Base-by-base conservation (phyloP, 2,329 filamentous ascomycete genomes). In the Pseudogymnoascus sp. region DNA sequence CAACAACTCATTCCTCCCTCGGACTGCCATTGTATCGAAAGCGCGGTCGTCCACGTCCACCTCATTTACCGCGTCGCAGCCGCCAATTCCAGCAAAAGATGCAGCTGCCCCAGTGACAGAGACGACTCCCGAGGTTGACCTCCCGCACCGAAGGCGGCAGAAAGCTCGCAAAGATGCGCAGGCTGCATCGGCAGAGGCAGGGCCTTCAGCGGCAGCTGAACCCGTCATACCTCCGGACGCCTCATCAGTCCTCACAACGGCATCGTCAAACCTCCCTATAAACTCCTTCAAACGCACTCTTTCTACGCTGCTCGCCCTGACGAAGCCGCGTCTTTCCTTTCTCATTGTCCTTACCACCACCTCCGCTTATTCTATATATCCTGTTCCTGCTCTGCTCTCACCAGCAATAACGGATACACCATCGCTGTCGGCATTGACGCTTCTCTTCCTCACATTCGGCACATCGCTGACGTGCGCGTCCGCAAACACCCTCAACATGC, bases 401-500 rank as follows among this genome's bases (percentile, higher is more conserved):
- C 85, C 89, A 8, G 81, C 85, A 15, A 71, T 75, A 58, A 89
- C 88, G 5, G 75, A 77, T 21, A 80, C 86, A 5, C 92, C 94
- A 1, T 94, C 91, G 15, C 83, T 97, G 48, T 95, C 90, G 65
- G 91, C 94, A 2, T 80, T 97, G 61, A 99, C 94, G 7, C 87
- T 97, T 15, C 81, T 95, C 60, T 97, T 96, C 79, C 85, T 99
- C 60, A 96, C 93, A 0, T 85, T 85, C 3, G 93, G 94, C 64
- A 97, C 94, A 0, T 86, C 92, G 4, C 81, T 97, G 17, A 94
- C 91, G 74, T 90, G 86, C n/a, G 91, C 92, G 44, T 91, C 89
- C 63, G 94, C 94, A 44, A 99, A 99, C 73, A 85, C 94, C 1
- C 81, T 97, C 67, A 99, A 99, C 76, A 99, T 99, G 94, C 85